phyloP scores from a whole-genome alignment of 805 yeast species.

The Candida glaebosa region DNA sequence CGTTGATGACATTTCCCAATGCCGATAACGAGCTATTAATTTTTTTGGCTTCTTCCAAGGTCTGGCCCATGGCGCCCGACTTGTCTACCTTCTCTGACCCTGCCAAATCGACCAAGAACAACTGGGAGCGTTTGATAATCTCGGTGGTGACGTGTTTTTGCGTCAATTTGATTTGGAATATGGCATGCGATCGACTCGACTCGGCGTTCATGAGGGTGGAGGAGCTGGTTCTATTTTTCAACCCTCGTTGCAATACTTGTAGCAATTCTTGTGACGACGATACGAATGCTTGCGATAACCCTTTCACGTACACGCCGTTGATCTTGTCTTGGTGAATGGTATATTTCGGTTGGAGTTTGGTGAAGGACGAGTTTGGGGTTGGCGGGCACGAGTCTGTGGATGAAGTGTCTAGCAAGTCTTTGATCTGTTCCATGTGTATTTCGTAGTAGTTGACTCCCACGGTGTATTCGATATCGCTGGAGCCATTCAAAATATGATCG shows the following conservation, averaged over 20 bases:
- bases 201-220: constrained; percentile 68
- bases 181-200: constrained; percentile 78
- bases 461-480: constrained; percentile 51
- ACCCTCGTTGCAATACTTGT: constrained; percentile 56
- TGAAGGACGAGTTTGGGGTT: constrained; percentile 22
- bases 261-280: constrained; percentile 56
- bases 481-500: constrained; percentile 43
- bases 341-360: constrained; percentile 41
- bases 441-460: constrained; percentile 76
- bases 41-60: constrained; percentile 78
- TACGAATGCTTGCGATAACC: constrained; percentile 62
- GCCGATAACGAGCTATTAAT: constrained; percentile 77
- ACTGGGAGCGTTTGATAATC: constrained; percentile 55
- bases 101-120: constrained; percentile 79
- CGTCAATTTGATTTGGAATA: constrained; percentile 64
- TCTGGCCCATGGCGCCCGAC: constrained; percentile 70
- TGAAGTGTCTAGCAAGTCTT: constrained; percentile 52
- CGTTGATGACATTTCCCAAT: constrained; percentile 76
- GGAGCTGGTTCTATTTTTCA: constrained; percentile 50
- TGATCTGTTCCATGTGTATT: constrained; percentile 72
- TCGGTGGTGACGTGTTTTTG: constrained; percentile 58
- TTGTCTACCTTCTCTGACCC: constrained; percentile 81
- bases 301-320: constrained; percentile 68
- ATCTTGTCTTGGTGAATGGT: constrained; percentile 60
- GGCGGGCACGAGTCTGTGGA: constrained; percentile 1